A percentile compares a stretch with the other conserved stretches of the same genome.
Conservation (phyloP, 768 basidiomycete species). For the Multifurca ochricompacta region DNA sequence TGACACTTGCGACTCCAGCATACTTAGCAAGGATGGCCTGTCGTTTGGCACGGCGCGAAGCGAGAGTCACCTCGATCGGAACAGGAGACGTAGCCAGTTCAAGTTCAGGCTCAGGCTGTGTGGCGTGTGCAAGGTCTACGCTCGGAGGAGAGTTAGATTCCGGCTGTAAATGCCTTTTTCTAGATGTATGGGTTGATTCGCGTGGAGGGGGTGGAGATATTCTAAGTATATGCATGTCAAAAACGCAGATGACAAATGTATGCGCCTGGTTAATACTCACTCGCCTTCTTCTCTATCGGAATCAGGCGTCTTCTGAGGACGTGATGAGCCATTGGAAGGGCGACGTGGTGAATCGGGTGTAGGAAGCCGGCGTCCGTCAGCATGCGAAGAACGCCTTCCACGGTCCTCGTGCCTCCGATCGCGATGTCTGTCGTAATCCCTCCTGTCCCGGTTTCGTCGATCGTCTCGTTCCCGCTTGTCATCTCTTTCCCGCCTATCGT, state of each 20-base stretch:
- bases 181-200: conserved; percentile 20
- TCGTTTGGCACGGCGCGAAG: conserved; percentile 58
- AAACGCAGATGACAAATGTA: conserved; percentile 8
- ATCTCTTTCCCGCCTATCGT: conserved; percentile 27
- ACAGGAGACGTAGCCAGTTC: conserved; percentile 38
- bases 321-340: conserved; percentile 19
- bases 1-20: conserved; percentile 36
- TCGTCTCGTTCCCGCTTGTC: conserved; percentile 25
- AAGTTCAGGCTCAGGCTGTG: conserved; percentile 43
- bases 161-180: neutral
- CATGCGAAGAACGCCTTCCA: conserved; percentile 4
- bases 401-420: conserved; percentile 19
- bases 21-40: conserved; percentile 79
- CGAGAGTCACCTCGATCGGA: conserved; percentile 57
- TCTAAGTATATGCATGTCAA: conserved; percentile 31
- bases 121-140: conserved; percentile 22
- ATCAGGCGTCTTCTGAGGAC: conserved; percentile 24
- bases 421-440: conserved; percentile 29
- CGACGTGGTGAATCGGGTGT: conserved; percentile 14
- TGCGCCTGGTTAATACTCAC: conserved; percentile 50
- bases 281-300: conserved; percentile 87
- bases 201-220: conserved; percentile 49
- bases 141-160: conserved; percentile 11
- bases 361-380: conserved; percentile 16
- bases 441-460: conserved; percentile 28